These are phyloP conservation scores for Kokia cookei DNA, from an alignment of 441 rosid species.

Conservation along the genomic window DNA sequence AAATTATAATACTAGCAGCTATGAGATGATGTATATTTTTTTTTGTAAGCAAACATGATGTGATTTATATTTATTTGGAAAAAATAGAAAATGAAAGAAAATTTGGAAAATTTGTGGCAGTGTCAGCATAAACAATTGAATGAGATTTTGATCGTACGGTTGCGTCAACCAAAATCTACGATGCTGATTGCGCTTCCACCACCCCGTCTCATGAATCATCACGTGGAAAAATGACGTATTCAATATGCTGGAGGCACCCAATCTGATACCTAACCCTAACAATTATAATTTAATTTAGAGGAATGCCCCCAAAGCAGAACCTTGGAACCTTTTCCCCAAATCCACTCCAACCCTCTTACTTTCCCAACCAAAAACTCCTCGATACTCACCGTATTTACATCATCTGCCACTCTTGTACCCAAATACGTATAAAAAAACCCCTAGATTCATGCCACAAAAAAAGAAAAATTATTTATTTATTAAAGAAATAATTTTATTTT, in stretches of 20 bases:
- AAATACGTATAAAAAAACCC: conserved; percentile 1
- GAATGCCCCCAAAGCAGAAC: not conserved
- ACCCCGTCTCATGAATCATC: not conserved
- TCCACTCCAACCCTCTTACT: not conserved
- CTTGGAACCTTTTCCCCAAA: not conserved
- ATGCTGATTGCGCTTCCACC: not conserved
- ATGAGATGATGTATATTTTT: too few relatives aligned
- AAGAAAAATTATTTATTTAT: not conserved
- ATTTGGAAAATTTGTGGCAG: too few relatives aligned
- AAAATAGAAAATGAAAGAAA: too few relatives aligned
- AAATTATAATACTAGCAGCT: not conserved
- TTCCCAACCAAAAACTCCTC: not conserved
- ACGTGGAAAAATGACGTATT: not conserved
- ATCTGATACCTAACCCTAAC: not conserved
- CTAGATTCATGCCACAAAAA: conserved; percentile 18
- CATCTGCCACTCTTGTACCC: not conserved
- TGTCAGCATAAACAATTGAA: too few relatives aligned
- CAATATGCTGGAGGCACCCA: not conserved
- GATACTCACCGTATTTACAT: not conserved
- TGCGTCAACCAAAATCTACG: not conserved
- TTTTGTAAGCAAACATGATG: too few relatives aligned
- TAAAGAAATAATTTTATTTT: not conserved
- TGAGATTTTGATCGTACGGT: too few relatives aligned
- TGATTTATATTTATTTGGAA: too few relatives aligned
- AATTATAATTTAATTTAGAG: not conserved